Percentiles rank a stretch among this genome's conserved stretches.
Conservation (phyloP, 306 rosid species). For the Inga oerstediana region DNA sequence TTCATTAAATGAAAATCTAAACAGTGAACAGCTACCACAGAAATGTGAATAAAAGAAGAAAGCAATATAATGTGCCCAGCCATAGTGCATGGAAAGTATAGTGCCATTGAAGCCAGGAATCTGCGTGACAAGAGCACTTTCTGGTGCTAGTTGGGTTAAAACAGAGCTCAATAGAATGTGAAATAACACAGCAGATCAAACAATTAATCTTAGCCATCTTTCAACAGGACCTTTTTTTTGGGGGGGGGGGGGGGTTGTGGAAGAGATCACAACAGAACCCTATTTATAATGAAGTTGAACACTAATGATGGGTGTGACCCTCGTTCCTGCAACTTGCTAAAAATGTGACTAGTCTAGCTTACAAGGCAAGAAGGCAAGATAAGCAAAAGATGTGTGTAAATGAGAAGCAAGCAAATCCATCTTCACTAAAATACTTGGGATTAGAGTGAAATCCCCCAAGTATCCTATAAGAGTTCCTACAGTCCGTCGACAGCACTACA, state of each 20-base stretch:
- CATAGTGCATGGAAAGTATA: conserved; percentile 21
- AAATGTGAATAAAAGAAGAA: neutral
- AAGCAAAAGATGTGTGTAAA: neutral
- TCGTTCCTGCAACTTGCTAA: conserved; percentile 10
- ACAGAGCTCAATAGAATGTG: conserved; percentile 16
- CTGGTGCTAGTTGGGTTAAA: conserved; percentile 19
- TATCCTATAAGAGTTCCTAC: no score
- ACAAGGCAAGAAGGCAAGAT: conserved; percentile 39
- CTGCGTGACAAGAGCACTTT: conserved; percentile 2
- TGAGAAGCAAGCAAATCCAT: neutral
- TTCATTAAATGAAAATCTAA: neutral
- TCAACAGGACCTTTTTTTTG: neutral
- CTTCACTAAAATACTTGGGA: neutral
- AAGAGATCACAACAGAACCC: no score
- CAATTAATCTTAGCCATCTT: neutral
- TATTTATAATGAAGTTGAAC: neutral
- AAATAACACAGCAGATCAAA: neutral
- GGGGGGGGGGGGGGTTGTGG: no score
- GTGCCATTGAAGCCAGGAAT: conserved; percentile 24
- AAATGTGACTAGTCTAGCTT: conserved; percentile 24
- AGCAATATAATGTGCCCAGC: neutral
- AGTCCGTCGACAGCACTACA: no score
- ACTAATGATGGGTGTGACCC: neutral
- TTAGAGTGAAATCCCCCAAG: no score
- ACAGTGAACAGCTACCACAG: neutral